phyloP scores from a whole-genome alignment of 1,284 basidiomycete species.

The Wallemia hederae region DNA sequence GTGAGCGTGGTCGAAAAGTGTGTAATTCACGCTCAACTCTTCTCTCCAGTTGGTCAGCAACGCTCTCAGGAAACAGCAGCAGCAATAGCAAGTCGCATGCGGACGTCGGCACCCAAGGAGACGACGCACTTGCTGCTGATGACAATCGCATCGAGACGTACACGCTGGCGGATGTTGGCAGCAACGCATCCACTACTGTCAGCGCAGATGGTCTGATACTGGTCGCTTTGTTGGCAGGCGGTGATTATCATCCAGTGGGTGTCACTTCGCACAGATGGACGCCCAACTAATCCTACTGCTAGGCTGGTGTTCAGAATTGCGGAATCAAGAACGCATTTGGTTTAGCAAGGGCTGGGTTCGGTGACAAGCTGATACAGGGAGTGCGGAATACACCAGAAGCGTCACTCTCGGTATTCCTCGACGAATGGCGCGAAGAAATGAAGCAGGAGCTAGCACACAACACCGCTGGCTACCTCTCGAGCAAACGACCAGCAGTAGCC shows the following conservation, averaged over 20 bases:
- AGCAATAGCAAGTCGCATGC: conserved; percentile 32
- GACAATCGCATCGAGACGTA: conserved; percentile 43
- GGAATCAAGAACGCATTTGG: conserved; percentile 17
- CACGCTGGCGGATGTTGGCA: conserved; percentile 24
- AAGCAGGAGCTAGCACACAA: conserved; percentile 41
- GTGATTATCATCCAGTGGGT: conserved; percentile 47
- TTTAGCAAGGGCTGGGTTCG: conserved; percentile 20
- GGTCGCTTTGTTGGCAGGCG: conserved; percentile 57
- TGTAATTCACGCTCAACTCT: conserved; percentile 9
- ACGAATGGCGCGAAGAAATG: conserved; percentile 32
- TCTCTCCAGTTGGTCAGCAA: conserved; percentile 7
- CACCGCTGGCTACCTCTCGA: conserved; percentile 25
- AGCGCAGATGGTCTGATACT: conserved; percentile 49
- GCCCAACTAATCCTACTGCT: neutral
- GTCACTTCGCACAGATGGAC: conserved; percentile 8
- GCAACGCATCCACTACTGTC: conserved; percentile 27
- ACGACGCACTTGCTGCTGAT: conserved; percentile 29
- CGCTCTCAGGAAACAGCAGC: conserved; percentile 20
- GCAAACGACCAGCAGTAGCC: conserved; percentile 29
- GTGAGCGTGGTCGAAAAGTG: conserved; percentile 17
- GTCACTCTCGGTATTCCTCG: conserved; percentile 26
- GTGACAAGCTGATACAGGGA: conserved; percentile 25
- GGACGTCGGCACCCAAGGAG: conserved; percentile 29
- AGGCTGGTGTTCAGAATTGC: conserved; percentile 12
- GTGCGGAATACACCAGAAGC: conserved; percentile 18